A percentile compares a stretch with the other conserved stretches of the same genome.
phyloP scores from a whole-genome alignment of 176 grass and related monocot species.

The Luzula sylvatica region DNA sequence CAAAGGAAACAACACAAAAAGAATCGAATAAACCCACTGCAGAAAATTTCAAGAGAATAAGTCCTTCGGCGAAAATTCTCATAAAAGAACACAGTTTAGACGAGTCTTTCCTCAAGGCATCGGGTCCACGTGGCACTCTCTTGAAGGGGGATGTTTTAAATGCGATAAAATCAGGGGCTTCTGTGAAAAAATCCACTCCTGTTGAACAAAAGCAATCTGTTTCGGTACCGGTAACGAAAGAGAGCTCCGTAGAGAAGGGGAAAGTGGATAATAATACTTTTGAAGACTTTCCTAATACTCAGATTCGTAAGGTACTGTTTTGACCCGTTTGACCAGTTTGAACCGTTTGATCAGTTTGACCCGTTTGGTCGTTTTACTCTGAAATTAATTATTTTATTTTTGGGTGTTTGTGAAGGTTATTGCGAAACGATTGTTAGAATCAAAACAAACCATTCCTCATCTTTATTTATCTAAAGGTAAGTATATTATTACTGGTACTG shows the following conservation, averaged over 20 bases:
- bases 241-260: constrained; percentile 29
- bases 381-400: constrained; percentile 9
- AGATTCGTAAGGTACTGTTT: constrained; percentile 83
- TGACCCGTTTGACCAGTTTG: neutral
- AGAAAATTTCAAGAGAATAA: constrained; percentile 51
- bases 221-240: constrained; percentile 29
- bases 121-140: constrained; percentile 95
- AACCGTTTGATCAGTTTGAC: constrained; percentile 20
- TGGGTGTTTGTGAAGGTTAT: constrained; percentile 47
- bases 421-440: constrained; percentile 89
- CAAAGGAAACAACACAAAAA: constrained; percentile 21
- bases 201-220: constrained; percentile 25
- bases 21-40: constrained; percentile 17
- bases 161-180: constrained; percentile 50
- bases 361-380: neutral
- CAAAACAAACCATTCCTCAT: constrained; percentile 92
- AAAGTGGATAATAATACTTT: constrained; percentile 30
- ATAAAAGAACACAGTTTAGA: constrained; percentile 70
- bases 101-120: constrained; percentile 54
- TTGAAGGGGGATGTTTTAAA: constrained; percentile 81
- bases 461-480: constrained; percentile 83
- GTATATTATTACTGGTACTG: neutral
- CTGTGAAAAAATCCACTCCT: constrained; percentile 26
- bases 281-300: constrained; percentile 77
- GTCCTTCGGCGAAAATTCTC: constrained; percentile 81